Percentiles rank a stretch among this genome's conserved stretches.
phyloP scores from a whole-genome alignment of 2,329 filamentous ascomycete species.

The Penicillium sclerotiorum region DNA sequence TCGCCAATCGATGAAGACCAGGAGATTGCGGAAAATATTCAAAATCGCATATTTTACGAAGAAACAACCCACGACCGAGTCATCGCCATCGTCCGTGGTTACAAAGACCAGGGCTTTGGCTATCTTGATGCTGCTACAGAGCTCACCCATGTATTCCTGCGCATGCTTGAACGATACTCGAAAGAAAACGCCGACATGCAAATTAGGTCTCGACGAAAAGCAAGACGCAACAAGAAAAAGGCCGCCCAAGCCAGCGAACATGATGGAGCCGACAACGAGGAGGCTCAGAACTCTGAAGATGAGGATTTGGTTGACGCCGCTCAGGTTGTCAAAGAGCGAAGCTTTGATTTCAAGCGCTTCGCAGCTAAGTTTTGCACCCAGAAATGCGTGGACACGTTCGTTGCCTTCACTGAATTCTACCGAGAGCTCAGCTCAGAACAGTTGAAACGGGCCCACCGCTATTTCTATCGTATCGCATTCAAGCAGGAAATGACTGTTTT shows the following conservation, averaged over 20 bases:
- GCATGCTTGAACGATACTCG: constrained; percentile 88
- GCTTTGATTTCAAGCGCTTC: constrained; percentile 91
- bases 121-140: constrained; percentile 93
- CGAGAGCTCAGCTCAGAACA: constrained; percentile 76
- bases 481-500: constrained; percentile 90
- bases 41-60: constrained; percentile 97
- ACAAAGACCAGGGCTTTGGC: constrained; percentile 90
- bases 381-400: constrained; percentile 84
- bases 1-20: constrained; percentile 88
- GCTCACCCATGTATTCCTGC: constrained; percentile 85
- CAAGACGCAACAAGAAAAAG: constrained; percentile 68
- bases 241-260: constrained; percentile 44
- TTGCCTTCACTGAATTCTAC: constrained; percentile 78
- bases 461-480: constrained; percentile 91
- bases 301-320: constrained; percentile 76
- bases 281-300: constrained; percentile 59
- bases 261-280: constrained; percentile 57
- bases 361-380: constrained; percentile 79
- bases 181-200: constrained; percentile 95
- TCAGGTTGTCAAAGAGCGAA: constrained; percentile 75
- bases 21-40: constrained; percentile 96
- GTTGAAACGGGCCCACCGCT: constrained; percentile 88
- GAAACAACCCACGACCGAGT: constrained; percentile 90
- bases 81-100: constrained; percentile 76
- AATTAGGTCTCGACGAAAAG: constrained; percentile 76